Evolutionary conservation across 75 land plant genomes (phyloP).

Genomic region (Sequoiadendron giganteum): DNA sequence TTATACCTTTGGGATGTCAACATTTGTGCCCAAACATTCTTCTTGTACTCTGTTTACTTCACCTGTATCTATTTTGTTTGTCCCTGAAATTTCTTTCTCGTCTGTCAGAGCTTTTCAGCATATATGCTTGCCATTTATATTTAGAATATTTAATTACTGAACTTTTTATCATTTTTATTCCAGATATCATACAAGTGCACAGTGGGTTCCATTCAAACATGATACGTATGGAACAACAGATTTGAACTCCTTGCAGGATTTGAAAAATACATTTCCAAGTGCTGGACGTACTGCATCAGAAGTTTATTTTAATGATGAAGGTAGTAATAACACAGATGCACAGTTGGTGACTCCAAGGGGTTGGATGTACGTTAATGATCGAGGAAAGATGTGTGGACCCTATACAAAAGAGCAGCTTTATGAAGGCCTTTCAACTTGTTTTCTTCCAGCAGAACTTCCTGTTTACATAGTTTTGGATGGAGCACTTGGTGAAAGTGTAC

Average conservation of each 20-base stretch:
- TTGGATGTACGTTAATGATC: slow-evolving; percentile 12
- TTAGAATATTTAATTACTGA: not conserved
- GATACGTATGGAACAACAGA: not conserved
- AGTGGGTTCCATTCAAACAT: not conserved
- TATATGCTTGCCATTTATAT: not conserved
- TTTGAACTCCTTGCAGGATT: not conserved
- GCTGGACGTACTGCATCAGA: not conserved
- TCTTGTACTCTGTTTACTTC: not conserved
- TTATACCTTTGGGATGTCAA: not conserved
- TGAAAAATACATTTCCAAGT: not conserved
- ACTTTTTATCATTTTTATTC: not conserved
- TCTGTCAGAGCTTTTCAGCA: not conserved
- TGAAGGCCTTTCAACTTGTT: not conserved
- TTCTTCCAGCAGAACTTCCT: slow-evolving; percentile 3
- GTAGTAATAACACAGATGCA: not conserved
- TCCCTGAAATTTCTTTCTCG: not conserved
- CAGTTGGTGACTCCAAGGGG: not conserved
- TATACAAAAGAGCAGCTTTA: not conserved
- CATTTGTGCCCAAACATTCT: not conserved
- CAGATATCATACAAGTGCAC: not conserved
- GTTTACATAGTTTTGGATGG: slow-evolving; percentile 5
- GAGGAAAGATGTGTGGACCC: not conserved
- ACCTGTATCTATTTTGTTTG: not conserved
- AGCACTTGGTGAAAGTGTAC: slow-evolving; percentile 6
- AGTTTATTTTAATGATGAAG: not conserved